Conservation (phyloP, 1,284 basidiomycete species). For the Boletus holoroseus region DNA sequence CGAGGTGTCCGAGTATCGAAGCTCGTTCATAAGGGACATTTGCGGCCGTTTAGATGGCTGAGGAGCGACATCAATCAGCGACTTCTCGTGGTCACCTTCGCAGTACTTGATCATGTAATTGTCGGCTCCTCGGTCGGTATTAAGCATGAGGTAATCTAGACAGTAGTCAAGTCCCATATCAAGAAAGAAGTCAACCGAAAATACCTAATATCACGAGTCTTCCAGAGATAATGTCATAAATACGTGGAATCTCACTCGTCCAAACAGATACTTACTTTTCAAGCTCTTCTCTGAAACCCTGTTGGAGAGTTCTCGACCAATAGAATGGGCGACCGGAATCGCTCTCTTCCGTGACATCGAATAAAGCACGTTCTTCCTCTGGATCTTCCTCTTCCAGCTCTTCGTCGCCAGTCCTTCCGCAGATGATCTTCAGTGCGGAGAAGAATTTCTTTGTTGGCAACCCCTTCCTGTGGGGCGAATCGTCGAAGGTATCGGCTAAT, state of each 20-base stretch:
- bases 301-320: conserved; percentile 73
- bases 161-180: conserved; percentile 1
- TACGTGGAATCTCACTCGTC: not conserved
- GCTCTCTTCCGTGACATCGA: conserved; percentile 54
- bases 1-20: conserved; percentile 45
- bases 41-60: conserved; percentile 55
- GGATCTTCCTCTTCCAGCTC: conserved; percentile 66
- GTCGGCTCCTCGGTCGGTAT: conserved; percentile 79
- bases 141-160: conserved; percentile 82
- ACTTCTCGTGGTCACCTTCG: conserved; percentile 68
- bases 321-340: conserved; percentile 61
- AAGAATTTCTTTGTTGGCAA: conserved; percentile 60
- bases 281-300: conserved; percentile 78
- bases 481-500: conserved; percentile 78
- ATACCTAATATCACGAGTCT: conserved; percentile 78
- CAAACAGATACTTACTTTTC: conserved; percentile 59
- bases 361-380: conserved; percentile 62
- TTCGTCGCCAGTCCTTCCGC: conserved; percentile 71
- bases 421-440: conserved; percentile 65
- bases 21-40: conserved; percentile 68
- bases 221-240: conserved; percentile 10
- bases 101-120: conserved; percentile 89
- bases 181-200: not conserved
- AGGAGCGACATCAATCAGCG: conserved; percentile 72
- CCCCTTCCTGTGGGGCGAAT: conserved; percentile 67